Evolutionary conservation across 345 rosid species (phyloP).

Genomic region (Lepidium africanum): DNA sequence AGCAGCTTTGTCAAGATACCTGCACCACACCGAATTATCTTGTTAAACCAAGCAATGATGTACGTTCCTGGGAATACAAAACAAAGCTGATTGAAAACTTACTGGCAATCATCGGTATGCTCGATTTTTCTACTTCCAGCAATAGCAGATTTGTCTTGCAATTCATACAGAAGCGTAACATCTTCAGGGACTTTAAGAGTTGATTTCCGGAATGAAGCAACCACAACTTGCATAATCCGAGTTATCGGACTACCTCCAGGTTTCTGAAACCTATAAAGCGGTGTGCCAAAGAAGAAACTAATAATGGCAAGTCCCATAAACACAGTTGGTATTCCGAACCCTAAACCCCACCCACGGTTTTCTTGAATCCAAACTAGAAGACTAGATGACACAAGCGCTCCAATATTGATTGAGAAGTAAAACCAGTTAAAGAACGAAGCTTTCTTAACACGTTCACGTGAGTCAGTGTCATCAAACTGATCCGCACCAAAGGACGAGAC

Average conservation of each 20-base stretch:
- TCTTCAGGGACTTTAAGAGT: conserved; percentile 52
- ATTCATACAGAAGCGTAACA: conserved; percentile 58
- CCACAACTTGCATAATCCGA: conserved; percentile 76
- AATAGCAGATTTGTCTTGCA: conserved; percentile 61
- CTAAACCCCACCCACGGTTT: conserved; percentile 89
- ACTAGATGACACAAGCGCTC: conserved; percentile 82
- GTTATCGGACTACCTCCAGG: conserved; percentile 95
- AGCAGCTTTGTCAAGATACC: conserved; percentile 97
- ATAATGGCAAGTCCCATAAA: conserved; percentile 81
- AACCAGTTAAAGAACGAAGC: conserved; percentile 96
- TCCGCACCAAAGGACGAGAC: conserved; percentile 95
- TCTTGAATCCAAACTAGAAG: conserved; percentile 89
- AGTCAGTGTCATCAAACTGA: conserved; percentile 88
- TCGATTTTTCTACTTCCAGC: conserved; percentile 71
- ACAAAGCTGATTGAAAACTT: not conserved
- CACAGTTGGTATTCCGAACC: conserved; percentile 87
- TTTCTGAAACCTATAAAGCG: conserved; percentile 78
- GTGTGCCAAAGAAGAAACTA: conserved; percentile 85
- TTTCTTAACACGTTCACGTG: conserved; percentile 66
- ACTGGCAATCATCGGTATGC: conserved; percentile 67
- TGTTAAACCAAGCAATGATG: not conserved
- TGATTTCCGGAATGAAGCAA: conserved; percentile 67
- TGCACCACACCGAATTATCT: conserved; percentile 11
- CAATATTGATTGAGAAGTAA: conserved; percentile 86
- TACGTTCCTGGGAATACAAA: not conserved